Conservation (phyloP, 176 grass and related monocot species). For the Pharus latifolius region DNA sequence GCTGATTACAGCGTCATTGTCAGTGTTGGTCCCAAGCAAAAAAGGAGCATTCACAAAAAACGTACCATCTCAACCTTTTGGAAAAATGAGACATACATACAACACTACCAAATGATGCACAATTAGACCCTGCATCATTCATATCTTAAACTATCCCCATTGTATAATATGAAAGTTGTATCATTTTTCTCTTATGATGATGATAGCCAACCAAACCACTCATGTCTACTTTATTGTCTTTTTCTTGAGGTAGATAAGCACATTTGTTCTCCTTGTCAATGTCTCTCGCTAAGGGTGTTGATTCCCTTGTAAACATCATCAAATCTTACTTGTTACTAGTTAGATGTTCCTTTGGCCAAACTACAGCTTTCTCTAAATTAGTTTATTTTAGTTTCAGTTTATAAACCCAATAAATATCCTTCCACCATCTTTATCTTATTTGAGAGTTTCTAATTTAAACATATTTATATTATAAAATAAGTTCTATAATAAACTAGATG, state of each 20-base stretch:
- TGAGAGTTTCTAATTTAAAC: too few species aligned
- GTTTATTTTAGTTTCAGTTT: too few species aligned
- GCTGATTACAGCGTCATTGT: background rate
- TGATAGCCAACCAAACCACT: slow-evolving; percentile 35
- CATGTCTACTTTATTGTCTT: background rate
- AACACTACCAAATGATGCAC: background rate
- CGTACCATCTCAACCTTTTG: background rate
- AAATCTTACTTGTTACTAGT: background rate
- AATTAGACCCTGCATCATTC: background rate
- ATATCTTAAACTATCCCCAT: background rate
- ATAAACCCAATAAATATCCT: too few species aligned
- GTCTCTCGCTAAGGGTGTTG: background rate
- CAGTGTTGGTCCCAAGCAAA: background rate
- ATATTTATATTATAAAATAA: too few species aligned
- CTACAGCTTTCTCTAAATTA: too few species aligned
- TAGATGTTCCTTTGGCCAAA: too few species aligned
- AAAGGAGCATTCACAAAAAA: background rate
- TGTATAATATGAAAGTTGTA: background rate
- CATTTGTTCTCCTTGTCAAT: background rate
- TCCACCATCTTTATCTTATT: too few species aligned
- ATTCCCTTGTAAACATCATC: background rate
- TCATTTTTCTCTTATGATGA: background rate
- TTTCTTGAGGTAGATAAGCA: slow-evolving; percentile 4
- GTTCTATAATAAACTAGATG: too few species aligned
- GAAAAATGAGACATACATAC: background rate